These are phyloP conservation scores for Microdochium nivale DNA, from an alignment of 2,329 filamentous ascomycete species.

Conservation along the genomic window DNA sequence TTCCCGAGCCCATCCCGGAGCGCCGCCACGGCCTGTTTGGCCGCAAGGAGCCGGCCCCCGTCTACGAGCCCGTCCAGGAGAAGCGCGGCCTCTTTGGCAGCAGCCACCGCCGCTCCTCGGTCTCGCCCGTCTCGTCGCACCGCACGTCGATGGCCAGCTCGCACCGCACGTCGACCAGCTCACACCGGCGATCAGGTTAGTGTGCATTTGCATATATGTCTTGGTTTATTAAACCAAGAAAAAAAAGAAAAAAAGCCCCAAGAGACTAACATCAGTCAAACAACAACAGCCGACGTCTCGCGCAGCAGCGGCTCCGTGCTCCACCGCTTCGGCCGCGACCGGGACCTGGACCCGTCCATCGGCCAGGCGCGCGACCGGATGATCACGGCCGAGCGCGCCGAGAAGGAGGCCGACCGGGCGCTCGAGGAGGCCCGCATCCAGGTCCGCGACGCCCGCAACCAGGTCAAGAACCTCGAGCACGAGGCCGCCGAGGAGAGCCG, in stretches of 20 bases:
- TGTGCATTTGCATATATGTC: too few species aligned
- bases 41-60: conserved; percentile 34
- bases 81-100: conserved; percentile 30
- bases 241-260: too few species aligned
- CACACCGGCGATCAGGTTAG: conserved; percentile 1
- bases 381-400: conserved; percentile 52
- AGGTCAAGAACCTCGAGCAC: conserved; percentile 53
- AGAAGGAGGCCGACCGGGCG: conserved; percentile 57
- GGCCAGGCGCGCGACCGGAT: conserved; percentile 52
- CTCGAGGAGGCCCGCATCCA: conserved; percentile 46
- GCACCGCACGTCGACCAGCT: conserved; percentile 11
- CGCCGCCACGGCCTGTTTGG: conserved; percentile 21
- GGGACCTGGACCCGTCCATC: conserved; percentile 53
- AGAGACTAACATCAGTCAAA: too few species aligned
- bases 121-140: conserved; percentile 7
- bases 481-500: conserved; percentile 59
- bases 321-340: conserved; percentile 32
- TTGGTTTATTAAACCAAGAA: too few species aligned
- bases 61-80: conserved; percentile 22
- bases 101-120: conserved; percentile 23
- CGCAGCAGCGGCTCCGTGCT: conserved; percentile 26
- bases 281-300: conserved; percentile 2
- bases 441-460: conserved; percentile 54
- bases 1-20: conserved; percentile 24
- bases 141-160: conserved; percentile 13